Percentiles rank a stretch among this genome's conserved stretches.
Conservation (phyloP, 805 yeast species). For the Candida oleophila region DNA sequence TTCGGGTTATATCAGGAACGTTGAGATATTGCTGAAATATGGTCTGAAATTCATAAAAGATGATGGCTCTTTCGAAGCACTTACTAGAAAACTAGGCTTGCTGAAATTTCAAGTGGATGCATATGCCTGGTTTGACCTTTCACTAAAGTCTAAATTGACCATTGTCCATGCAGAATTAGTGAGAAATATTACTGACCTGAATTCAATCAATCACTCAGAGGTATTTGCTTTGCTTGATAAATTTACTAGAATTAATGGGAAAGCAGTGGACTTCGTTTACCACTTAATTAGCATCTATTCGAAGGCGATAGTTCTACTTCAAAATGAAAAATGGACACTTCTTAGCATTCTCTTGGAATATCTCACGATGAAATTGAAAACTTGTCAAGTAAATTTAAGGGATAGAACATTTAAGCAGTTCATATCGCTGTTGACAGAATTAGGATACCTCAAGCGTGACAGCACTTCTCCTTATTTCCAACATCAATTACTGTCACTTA, state of each 20-base stretch:
- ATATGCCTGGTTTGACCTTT: conserved; percentile 20
- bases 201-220: conserved; percentile 1
- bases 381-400: conserved; percentile 18
- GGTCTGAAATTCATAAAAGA: conserved; percentile 8
- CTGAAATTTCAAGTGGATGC: conserved; percentile 20
- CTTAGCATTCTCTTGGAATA: conserved; percentile 22
- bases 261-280: conserved; percentile 19
- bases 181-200: conserved; percentile 1
- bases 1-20: background rate
- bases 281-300: conserved; percentile 30
- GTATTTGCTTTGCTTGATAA: background rate
- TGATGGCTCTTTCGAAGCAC: conserved; percentile 16
- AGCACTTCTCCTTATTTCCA: background rate
- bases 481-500: background rate
- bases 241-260: background rate
- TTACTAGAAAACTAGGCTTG: conserved; percentile 29
- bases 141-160: conserved; percentile 22
- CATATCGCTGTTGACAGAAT: conserved; percentile 20
- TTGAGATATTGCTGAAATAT: conserved; percentile 14
- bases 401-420: conserved; percentile 22
- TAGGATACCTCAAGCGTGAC: conserved; percentile 6
- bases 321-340: conserved; percentile 29
- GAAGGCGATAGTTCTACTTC: conserved; percentile 17
- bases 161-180: conserved; percentile 26
- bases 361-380: conserved; percentile 13